These are phyloP conservation scores for Kuraishia cidri DNA, from an alignment of 805 yeast species.

Conservation along the genomic window DNA sequence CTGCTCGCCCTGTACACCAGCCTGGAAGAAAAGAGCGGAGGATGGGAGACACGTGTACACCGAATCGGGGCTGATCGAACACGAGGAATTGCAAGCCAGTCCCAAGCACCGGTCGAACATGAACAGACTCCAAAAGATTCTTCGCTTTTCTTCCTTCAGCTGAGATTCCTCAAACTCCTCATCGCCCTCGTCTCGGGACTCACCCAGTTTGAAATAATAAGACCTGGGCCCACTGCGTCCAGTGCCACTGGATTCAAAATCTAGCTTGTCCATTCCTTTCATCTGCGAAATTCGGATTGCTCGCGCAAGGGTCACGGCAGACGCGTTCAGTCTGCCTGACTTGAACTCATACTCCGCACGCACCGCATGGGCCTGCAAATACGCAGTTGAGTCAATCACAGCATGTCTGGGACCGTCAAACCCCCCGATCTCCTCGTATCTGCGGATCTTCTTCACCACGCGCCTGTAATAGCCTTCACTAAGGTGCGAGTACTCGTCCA, in stretches of 20 bases:
- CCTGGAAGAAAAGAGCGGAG: constrained; percentile 3
- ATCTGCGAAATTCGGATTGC: not conserved
- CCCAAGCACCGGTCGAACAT: constrained; percentile 20
- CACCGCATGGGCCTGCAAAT: not conserved
- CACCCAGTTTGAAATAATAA: not conserved
- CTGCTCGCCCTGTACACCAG: constrained; percentile 4
- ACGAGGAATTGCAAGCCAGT: constrained; percentile 17
- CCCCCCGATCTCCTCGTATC: too few species aligned
- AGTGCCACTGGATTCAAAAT: not conserved
- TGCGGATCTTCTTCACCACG: not conserved
- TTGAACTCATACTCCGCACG: not conserved
- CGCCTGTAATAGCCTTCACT: not conserved
- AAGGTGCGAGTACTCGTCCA: not conserved
- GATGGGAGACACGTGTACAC: not conserved
- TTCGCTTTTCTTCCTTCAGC: constrained; percentile 16
- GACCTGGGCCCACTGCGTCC: not conserved
- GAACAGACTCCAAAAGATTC: constrained; percentile 22
- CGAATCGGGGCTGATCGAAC: constrained; percentile 5
- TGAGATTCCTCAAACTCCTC: not conserved
- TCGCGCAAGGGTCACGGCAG: not conserved
- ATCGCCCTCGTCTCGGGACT: too few species aligned
- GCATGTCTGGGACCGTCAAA: too few species aligned
- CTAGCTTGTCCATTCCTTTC: not conserved
- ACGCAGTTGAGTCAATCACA: too few species aligned
- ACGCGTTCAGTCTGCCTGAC: not conserved